phyloP scores from a whole-genome alignment of 345 rosid genomes.

The Salix udensis region DNA sequence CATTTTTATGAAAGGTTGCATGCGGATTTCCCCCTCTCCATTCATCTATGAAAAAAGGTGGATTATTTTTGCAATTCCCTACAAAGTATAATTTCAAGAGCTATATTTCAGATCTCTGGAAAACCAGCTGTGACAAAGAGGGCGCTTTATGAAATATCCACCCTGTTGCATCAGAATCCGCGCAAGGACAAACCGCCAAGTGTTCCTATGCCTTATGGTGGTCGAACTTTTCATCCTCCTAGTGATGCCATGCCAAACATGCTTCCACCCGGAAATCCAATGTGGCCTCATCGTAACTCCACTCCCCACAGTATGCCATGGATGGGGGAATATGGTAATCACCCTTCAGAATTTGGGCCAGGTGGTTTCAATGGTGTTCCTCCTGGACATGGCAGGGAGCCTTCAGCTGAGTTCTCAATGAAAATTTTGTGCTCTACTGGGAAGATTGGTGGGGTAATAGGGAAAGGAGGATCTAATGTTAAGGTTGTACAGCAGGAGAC shows the following conservation, averaged over 20 bases:
- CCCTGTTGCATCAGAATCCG: constrained; percentile 52
- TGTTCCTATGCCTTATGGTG: constrained; percentile 27
- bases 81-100: constrained; percentile 14
- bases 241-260: constrained; percentile 27
- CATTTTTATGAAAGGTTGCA: constrained; percentile 2
- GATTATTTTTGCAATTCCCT: constrained; percentile 5
- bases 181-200: constrained; percentile 44
- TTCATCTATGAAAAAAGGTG: not conserved
- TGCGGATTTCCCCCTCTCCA: not conserved
- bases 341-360: constrained; percentile 25
- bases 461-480: constrained; percentile 56
- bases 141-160: constrained; percentile 56
- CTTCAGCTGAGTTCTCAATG: constrained; percentile 53
- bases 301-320: constrained; percentile 28
- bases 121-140: constrained; percentile 40
- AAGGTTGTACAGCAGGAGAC: constrained; percentile 51
- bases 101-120: constrained; percentile 57
- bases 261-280: constrained; percentile 29
- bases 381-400: constrained; percentile 36
- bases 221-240: constrained; percentile 32
- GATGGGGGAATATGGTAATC: constrained; percentile 32
- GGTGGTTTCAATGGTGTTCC: constrained; percentile 37
- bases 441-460: constrained; percentile 62
- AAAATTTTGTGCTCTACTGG: constrained; percentile 46
- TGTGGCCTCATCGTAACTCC: constrained; percentile 33